Percentiles rank a stretch among this genome's conserved stretches.
Evolutionary conservation across 371 early-diverging fungal genomes (phyloP).

Genomic region (Thermomucor indicae-seudaticae): DNA sequence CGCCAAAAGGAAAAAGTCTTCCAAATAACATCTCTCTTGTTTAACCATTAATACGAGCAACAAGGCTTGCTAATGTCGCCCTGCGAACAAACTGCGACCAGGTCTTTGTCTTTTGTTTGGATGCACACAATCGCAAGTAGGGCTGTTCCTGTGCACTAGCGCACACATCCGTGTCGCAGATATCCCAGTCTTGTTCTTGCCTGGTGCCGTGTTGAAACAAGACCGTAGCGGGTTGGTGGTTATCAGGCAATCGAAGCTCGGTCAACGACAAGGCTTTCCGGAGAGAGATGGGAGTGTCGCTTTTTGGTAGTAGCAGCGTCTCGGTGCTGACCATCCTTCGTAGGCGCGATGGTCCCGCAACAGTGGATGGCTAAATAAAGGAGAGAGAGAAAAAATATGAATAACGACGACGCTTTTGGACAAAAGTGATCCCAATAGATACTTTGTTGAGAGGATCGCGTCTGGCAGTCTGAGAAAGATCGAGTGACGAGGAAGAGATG

Average conservation of each 20-base stretch:
- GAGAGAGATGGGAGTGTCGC: background rate
- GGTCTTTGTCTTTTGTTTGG: slow-evolving; percentile 15
- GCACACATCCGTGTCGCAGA: slow-evolving; percentile 8
- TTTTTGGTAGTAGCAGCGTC: background rate
- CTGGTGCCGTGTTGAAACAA: background rate
- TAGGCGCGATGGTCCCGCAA: background rate
- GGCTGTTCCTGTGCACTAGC: slow-evolving; percentile 10
- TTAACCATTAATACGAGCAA: no score
- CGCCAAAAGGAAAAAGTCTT: no score
- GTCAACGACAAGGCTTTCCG: background rate
- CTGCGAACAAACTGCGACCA: slow-evolving; percentile 14
- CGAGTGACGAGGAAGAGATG: background rate
- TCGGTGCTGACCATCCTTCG: background rate
- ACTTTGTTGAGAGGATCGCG: background rate
- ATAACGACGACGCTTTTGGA: background rate
- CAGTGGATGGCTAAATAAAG: background rate
- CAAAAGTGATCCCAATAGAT: background rate
- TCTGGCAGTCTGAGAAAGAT: background rate
- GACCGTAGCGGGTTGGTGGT: background rate
- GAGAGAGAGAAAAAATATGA: background rate
- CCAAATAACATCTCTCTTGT: no score
- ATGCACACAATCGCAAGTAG: slow-evolving; percentile 13
- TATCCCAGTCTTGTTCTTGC: background rate
- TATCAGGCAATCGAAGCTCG: background rate
- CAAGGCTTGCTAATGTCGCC: slow-evolving; percentile 10